These are phyloP conservation scores for Sarocladiaceae sp. DNA, from an alignment of 2,329 filamentous ascomycete species.

Conservation along the genomic window DNA sequence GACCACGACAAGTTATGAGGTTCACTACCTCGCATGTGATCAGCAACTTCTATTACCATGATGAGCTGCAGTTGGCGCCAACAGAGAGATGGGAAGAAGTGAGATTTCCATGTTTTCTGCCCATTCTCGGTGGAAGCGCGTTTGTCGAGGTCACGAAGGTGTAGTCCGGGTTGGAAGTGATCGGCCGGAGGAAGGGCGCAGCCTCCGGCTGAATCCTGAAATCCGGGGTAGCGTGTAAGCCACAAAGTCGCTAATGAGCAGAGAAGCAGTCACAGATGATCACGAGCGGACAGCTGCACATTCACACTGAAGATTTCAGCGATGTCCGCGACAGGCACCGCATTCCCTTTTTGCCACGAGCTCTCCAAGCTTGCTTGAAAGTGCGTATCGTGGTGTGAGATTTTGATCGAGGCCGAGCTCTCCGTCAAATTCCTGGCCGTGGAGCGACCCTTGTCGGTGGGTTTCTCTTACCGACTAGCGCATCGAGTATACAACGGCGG, in stretches of 20 bases:
- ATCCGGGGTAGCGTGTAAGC: constrained; percentile 9
- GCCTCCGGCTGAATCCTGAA: constrained; percentile 8
- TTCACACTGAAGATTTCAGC: background rate
- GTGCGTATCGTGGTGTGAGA: too few species aligned
- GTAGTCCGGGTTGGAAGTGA: constrained; percentile 2
- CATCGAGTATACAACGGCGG: too few species aligned
- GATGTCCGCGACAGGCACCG: too few species aligned
- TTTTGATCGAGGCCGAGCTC: too few species aligned
- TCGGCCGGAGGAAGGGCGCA: constrained; percentile 2
- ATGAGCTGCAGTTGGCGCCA: background rate
- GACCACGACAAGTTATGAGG: background rate
- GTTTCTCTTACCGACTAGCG: too few species aligned
- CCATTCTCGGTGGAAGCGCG: background rate
- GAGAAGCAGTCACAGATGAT: background rate
- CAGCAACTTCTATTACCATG: background rate
- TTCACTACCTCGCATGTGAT: background rate
- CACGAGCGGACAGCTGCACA: background rate
- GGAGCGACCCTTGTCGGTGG: too few species aligned
- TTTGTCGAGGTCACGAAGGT: background rate
- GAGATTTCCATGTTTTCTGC: background rate
- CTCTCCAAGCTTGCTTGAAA: too few species aligned
- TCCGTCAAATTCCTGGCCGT: too few species aligned
- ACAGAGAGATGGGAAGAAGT: background rate
- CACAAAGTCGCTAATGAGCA: background rate
- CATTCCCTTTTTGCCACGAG: too few species aligned